Conservation (phyloP, 1,284 basidiomycete species). For the Malassezia brasiliensis region DNA sequence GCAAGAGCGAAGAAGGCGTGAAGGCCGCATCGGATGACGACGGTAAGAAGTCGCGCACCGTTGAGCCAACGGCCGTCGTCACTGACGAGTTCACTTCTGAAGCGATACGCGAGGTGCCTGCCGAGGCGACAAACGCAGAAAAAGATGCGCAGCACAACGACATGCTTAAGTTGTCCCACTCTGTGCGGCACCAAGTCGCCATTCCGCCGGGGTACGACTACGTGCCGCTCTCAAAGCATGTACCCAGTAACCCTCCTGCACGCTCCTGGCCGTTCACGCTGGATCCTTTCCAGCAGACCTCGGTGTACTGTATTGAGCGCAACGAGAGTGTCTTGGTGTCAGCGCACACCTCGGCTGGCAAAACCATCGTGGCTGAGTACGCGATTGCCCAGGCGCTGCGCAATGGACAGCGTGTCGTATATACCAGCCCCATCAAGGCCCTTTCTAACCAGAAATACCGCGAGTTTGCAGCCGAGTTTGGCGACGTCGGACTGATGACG, state of each 20-base stretch:
- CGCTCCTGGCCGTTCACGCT: constrained; percentile 89
- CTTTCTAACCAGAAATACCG: constrained; percentile 98
- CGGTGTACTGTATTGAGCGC: constrained; percentile 86
- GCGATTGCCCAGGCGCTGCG: constrained; percentile 92
- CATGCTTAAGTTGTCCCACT: constrained; percentile 38
- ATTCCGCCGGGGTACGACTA: constrained; percentile 87
- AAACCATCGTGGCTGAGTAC: constrained; percentile 98
- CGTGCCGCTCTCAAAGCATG: constrained; percentile 78
- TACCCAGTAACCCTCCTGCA: constrained; percentile 81
- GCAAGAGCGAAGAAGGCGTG: neutral
- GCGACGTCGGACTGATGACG: constrained; percentile 97
- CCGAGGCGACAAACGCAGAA: constrained; percentile 15
- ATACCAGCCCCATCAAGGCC: constrained; percentile 98
- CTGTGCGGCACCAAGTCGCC: constrained; percentile 83
- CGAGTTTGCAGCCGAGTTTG: constrained; percentile 91
- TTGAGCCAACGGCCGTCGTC: constrained; percentile 26
- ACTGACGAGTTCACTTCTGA: constrained; percentile 35
- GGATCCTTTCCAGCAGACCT: constrained; percentile 94
- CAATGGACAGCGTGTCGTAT: constrained; percentile 89
- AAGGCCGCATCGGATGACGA: neutral
- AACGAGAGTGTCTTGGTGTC: constrained; percentile 96
- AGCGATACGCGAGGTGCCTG: constrained; percentile 20
- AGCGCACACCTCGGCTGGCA: constrained; percentile 96
- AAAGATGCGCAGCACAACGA: constrained; percentile 14
- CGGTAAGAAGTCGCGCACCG: constrained; percentile 20